A percentile compares a stretch with the other conserved stretches of the same genome.
Evolutionary conservation across 371 early-diverging fungal genomes (phyloP).

Genomic region (Zancudomyces culisetae): DNA sequence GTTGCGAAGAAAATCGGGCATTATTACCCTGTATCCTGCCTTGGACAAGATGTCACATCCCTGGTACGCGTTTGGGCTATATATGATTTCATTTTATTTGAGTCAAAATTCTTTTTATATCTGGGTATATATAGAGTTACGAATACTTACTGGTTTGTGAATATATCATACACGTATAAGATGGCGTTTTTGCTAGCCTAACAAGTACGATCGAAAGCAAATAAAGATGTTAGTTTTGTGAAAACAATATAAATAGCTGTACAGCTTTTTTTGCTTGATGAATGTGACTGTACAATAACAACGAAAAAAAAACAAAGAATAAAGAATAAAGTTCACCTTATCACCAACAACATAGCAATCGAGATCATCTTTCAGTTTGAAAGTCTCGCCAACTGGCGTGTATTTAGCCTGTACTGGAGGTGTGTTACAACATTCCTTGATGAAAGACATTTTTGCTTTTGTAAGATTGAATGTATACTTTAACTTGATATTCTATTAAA

Average conservation of each 20-base stretch:
- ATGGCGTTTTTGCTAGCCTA: constrained; percentile 19
- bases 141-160: constrained; percentile 21
- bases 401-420: constrained; percentile 39
- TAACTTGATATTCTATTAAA: too few relatives aligned
- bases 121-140: too few relatives aligned
- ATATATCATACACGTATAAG: constrained; percentile 26
- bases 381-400: constrained; percentile 29
- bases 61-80: constrained; percentile 30
- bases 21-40: constrained; percentile 34
- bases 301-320: too few relatives aligned
- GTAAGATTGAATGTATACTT: too few relatives aligned
- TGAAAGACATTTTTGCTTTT: constrained; percentile 25
- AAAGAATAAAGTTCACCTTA: neutral
- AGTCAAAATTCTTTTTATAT: too few relatives aligned
- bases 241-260: too few relatives aligned
- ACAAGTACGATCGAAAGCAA: too few relatives aligned
- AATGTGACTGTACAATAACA: too few relatives aligned
- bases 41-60: constrained; percentile 41
- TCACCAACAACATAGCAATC: constrained; percentile 20
- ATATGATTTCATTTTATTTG: neutral
- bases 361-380: constrained; percentile 21
- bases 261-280: too few relatives aligned
- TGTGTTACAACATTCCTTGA: constrained; percentile 37
- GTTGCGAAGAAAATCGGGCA: constrained; percentile 45
- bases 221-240: too few relatives aligned